Evolutionary conservation across 495 filamentous ascomycete genomes (phyloP), one percentile per base, ranked within the genome.

Genomic region (Annulohypoxylon stygium): DNA sequence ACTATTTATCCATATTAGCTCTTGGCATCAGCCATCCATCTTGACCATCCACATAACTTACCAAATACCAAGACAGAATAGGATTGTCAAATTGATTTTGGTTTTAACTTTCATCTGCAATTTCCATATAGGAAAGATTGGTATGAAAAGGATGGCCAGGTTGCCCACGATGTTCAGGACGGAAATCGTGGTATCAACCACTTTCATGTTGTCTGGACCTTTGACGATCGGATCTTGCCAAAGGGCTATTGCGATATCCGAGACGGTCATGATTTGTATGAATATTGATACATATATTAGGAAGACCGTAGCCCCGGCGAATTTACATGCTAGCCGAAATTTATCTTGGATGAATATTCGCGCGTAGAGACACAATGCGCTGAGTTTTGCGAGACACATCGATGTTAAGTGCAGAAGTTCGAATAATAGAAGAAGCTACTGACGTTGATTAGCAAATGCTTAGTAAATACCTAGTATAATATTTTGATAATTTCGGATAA

Each of bases 1-100:
- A 5, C 70, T 74, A 37, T 48, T 2, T 0, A 55, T 23, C 11
- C 10, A n/a, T 9, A 4, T 58, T 54, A 59, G 51, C 36, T 14
- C 6, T 4, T 12, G 23, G n/a, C 25, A 26, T 1, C 9, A 33
- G n/a, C 9, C 26, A 11, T 30, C 12, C 18, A 11, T 12, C 2
- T 2, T 41, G 30, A 1, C 20, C 43, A 55, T 18, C 4, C 9
- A 14, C 11, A 18, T 1, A 41, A 74, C 81, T 61, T 78, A 81
- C 81, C 80, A 79, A 43, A 78, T 67, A 0, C 81, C 81, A 0
- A 83, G 74, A 16, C 80, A 6, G 54, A 84, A 83, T 6, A 84
- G 73, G 12, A 68, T 51, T 0, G 77, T 80, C 0, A 84, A 63
- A 11, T 75, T 70, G 11, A 81, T 58, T 60, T 84, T 84, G 7